Base-by-base conservation (phyloP, 73 alveolate species). In the Symbiodinium natans region DNA sequence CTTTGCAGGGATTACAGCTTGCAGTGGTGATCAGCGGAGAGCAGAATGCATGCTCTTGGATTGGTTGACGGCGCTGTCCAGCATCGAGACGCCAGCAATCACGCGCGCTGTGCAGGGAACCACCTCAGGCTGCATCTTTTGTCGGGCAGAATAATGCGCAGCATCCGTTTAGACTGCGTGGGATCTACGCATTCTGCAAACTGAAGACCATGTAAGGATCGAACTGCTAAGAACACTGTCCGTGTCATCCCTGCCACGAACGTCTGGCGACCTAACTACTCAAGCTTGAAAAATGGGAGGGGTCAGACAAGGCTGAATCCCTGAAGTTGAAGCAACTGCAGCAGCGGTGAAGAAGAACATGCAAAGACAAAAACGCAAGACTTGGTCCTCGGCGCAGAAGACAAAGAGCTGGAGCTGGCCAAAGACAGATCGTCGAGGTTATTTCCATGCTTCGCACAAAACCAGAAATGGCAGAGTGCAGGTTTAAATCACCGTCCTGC, bases 31-130 rank as follows among this genome's bases (percentile, higher is more conserved):
- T 4, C 17, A 52, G 71, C 23, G 71, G 1, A 15, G 71, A 52
- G 71, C 71, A 13, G 15, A 52, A 23, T 13, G n/a, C 23, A 23
- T 1, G 80, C 36, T 23, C 29, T 13, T 31, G 33, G 40, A 1
- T 27, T 63, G 33, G 38, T 36, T 63, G 80, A n/a, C 27, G 80
- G 9, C 80, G 10, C 84, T 38, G 46, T 38, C 95, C 95, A 36
- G 95, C 95, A 27, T 89, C 95, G 27, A 89, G 46, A 39, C 95
- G 86, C 95, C 95, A 89, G 95, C 95, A 89, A 17, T 83, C 74
- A n/a, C 86, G 95, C 29, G 75, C 75, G 36, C 42, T 83, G 2
- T 63, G 42, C 71, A 89, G 42, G 75, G 87, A 46, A 25, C 33
- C 86, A 68, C 95, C 95, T 89, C 31, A 36, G 36, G 77, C 29